These are phyloP conservation scores for Geranium incanum DNA, from an alignment of 441 rosid species.

Conservation along the genomic window DNA sequence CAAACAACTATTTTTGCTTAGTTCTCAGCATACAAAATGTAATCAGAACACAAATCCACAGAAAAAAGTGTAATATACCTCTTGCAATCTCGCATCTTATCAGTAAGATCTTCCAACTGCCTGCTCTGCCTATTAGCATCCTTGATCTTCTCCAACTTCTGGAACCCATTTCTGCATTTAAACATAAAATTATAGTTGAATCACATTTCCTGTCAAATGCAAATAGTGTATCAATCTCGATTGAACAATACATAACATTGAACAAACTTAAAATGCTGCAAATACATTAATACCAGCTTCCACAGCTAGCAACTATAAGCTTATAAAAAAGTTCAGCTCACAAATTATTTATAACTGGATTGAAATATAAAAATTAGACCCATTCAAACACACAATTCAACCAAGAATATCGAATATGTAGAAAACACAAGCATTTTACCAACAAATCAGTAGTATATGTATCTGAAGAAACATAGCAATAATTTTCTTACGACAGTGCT, in stretches of 20 bases:
- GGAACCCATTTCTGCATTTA: slow-evolving; percentile 77
- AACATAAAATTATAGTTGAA: slow-evolving; percentile 1
- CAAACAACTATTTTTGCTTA: background rate
- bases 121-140: slow-evolving; percentile 78
- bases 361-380: background rate
- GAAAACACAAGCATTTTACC: background rate
- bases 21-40: background rate
- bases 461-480: slow-evolving; percentile 10
- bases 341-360: background rate
- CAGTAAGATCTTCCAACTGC: slow-evolving; percentile 87
- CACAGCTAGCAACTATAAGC: background rate
- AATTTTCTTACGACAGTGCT: slow-evolving; percentile 60
- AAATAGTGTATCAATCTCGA: background rate
- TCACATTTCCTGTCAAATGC: background rate
- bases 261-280: too few species aligned
- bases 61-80: slow-evolving; percentile 36
- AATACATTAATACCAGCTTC: background rate
- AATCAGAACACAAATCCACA: background rate
- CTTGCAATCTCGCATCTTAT: slow-evolving; percentile 86
- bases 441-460: background rate
- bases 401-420: too few species aligned
- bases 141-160: slow-evolving; percentile 88
- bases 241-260: background rate
- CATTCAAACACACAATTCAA: background rate
- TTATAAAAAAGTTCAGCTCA: background rate